Conservation (phyloP, 1,284 basidiomycete species). For the Hypsizygus ulmarius region DNA sequence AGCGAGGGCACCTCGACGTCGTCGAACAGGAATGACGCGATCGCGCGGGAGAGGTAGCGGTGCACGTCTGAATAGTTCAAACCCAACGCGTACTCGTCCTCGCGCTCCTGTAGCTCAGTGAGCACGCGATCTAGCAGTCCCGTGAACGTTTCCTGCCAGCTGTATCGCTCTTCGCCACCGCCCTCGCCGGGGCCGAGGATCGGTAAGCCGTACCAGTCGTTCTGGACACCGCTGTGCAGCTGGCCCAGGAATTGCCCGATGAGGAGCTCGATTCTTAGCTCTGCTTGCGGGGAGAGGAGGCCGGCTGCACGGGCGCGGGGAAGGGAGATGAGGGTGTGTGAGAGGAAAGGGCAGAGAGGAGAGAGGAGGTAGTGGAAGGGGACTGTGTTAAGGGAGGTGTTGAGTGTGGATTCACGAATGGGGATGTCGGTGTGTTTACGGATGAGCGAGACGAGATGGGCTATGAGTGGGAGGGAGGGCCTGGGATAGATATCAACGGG, state of each 20-base stretch:
- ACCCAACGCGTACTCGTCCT: constrained; percentile 19
- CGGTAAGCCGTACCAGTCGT: constrained; percentile 70
- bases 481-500: constrained; percentile 21
- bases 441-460: constrained; percentile 33
- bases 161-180: constrained; percentile 38
- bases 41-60: constrained; percentile 56
- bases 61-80: constrained; percentile 48
- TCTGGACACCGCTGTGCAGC: constrained; percentile 60
- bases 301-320: constrained; percentile 37
- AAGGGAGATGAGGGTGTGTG: constrained; percentile 35
- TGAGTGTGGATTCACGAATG: constrained; percentile 36
- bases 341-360: constrained; percentile 32
- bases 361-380: constrained; percentile 42
- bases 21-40: constrained; percentile 70
- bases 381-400: constrained; percentile 34
- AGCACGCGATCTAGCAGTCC: constrained; percentile 54
- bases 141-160: constrained; percentile 73
- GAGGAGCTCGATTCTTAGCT: constrained; percentile 50
- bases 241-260: constrained; percentile 56
- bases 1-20: constrained; percentile 69
- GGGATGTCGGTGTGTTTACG: constrained; percentile 39
- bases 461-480: constrained; percentile 33
- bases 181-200: constrained; percentile 15
- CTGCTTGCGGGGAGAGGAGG: constrained; percentile 41
- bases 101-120: constrained; percentile 29